Conservation (phyloP, 108 stramenopile species). For the Asterionellopsis glacialis region DNA sequence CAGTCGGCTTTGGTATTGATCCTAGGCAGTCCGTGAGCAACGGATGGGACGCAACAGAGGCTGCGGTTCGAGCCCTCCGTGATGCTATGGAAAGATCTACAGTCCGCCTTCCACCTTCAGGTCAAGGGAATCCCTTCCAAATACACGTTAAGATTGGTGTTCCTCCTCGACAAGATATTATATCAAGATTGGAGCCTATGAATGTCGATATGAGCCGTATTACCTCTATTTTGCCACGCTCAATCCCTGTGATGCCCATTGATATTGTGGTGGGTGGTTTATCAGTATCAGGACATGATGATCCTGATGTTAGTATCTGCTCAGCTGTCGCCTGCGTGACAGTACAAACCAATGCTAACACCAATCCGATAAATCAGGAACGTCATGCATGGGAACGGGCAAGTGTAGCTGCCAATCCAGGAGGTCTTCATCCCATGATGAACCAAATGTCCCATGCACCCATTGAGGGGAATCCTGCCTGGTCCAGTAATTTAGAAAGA, state of each 20-base stretch:
- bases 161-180: conserved; percentile 14
- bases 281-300: conserved; percentile 10
- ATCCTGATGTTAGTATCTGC: not conserved
- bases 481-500: not conserved
- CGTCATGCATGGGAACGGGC: not conserved
- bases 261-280: conserved; percentile 34
- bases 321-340: conserved; percentile 8
- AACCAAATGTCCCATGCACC: not conserved
- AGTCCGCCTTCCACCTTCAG: conserved; percentile 14
- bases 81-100: conserved; percentile 42
- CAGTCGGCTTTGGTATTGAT: too few relatives aligned
- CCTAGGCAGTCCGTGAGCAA: not conserved
- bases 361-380: not conserved
- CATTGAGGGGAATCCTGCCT: not conserved
- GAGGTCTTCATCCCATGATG: too few relatives aligned
- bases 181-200: conserved; percentile 15
- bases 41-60: conserved; percentile 41
- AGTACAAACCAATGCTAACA: conserved; percentile 1
- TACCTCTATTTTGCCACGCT: conserved; percentile 13
- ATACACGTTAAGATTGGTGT: conserved; percentile 40
- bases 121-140: conserved; percentile 11
- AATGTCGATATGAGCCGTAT: conserved; percentile 20
- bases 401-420: not conserved
- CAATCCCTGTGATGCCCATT: conserved; percentile 17
- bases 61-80: conserved; percentile 32